Conservation (phyloP, 129 eudicot genomes). For the Apium graveolens region DNA sequence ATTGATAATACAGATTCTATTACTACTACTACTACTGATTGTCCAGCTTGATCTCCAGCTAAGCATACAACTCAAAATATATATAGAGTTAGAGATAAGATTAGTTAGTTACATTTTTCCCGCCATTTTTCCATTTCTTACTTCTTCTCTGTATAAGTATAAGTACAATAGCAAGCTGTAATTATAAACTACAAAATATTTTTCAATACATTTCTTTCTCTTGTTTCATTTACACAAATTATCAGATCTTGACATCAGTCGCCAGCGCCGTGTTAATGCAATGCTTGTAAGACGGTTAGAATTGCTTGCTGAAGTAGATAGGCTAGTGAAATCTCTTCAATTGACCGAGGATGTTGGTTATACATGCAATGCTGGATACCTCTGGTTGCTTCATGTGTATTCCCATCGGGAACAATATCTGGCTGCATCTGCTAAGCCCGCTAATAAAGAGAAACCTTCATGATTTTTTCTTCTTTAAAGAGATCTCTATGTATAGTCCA, state of each 20-base stretch:
- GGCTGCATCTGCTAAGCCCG: conserved; percentile 41
- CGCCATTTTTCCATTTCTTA: no score
- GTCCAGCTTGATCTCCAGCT: no score
- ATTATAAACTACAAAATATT: no score
- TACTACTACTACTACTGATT: no score
- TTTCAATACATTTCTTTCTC: no score
- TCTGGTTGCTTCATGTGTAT: conserved; percentile 91
- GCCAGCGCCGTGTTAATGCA: conserved; percentile 96
- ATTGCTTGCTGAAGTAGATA: conserved; percentile 85
- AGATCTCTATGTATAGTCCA: conserved; percentile 62
- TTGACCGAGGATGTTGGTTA: conserved; percentile 94
- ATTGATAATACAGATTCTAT: no score
- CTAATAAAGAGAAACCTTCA: conserved; percentile 64
- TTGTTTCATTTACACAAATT: no score
- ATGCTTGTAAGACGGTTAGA: conserved; percentile 94
- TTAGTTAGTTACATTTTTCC: no score
- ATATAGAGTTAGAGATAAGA: no score
- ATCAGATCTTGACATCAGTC: conserved; percentile 96
- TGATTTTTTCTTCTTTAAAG: conserved; percentile 76
- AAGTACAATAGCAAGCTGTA: no score
- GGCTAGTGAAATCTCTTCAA: conserved; percentile 85
- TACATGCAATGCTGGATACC: conserved; percentile 96
- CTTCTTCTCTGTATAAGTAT: no score
- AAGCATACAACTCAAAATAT: no score
- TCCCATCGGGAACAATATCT: conserved; percentile 97